Conservation (phyloP, 371 early-diverging fungal species). For the Aphelidium insulamus region DNA sequence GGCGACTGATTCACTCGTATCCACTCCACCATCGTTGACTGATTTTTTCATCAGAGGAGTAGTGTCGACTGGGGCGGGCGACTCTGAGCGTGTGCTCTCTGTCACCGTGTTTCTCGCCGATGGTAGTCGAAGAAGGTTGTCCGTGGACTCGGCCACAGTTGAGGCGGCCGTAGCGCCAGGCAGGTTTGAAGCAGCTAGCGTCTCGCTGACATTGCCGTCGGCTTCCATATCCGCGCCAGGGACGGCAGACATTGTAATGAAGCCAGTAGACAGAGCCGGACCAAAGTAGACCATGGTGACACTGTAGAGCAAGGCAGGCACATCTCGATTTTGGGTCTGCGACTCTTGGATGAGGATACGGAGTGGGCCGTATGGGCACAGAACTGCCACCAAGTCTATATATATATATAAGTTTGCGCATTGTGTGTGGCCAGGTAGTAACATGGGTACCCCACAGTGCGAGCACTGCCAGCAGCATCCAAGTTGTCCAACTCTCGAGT, state of each 20-base stretch:
- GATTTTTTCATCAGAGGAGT: too few species aligned
- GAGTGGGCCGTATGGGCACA: constrained; percentile 76
- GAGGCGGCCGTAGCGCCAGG: too few species aligned
- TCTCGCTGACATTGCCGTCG: constrained; percentile 6
- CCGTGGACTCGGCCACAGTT: too few species aligned
- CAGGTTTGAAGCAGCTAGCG: too few species aligned
- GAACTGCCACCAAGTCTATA: constrained; percentile 58
- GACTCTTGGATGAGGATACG: constrained; percentile 56
- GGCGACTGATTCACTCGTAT: too few species aligned
- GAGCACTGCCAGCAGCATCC: constrained; percentile 54
- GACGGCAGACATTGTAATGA: not conserved
- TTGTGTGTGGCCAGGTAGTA: not conserved
- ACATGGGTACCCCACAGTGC: constrained; percentile 50
- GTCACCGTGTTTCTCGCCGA: too few species aligned
- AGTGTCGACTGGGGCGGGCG: too few species aligned
- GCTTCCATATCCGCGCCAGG: constrained; percentile 3
- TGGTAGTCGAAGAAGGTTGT: too few species aligned
- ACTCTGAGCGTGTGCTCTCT: too few species aligned
- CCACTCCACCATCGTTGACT: too few species aligned
- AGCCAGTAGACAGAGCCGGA: too few species aligned
- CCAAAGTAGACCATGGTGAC: constrained; percentile 2
- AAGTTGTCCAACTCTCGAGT: constrained; percentile 49
- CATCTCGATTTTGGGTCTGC: constrained; percentile 37
- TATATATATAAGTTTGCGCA: not conserved
- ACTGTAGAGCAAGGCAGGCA: constrained; percentile 54